These are phyloP conservation scores for Rosa persica DNA, from an alignment of 306 rosid species.

Conservation along the genomic window DNA sequence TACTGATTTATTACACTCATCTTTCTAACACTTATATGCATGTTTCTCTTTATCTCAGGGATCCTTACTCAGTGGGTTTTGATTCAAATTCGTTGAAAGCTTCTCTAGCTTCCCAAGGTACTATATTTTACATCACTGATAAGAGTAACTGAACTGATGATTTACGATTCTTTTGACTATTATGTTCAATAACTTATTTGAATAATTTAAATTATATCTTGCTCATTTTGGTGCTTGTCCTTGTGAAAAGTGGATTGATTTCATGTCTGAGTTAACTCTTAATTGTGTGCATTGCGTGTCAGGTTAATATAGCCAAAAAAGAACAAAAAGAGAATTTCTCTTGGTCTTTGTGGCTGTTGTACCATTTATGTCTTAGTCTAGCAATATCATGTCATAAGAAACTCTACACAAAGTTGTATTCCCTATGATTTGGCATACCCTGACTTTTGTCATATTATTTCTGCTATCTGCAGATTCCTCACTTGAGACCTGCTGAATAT, in stretches of 20 bases:
- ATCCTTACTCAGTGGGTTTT: background rate
- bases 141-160: background rate
- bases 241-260: background rate
- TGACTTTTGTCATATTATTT: too few species aligned
- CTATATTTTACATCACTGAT: background rate
- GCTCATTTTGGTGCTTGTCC: background rate
- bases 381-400: too few species aligned
- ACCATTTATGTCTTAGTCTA: too few species aligned
- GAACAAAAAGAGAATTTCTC: background rate
- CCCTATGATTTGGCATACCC: too few species aligned
- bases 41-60: background rate
- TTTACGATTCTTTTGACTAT: background rate
- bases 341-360: too few species aligned
- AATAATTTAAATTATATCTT: background rate
- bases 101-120: slow-evolving; percentile 2
- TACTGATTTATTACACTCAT: too few species aligned
- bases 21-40: background rate
- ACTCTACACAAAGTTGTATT: too few species aligned
- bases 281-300: background rate
- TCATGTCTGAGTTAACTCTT: background rate
- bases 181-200: background rate
- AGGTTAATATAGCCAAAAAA: too few species aligned
- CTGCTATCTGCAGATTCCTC: too few species aligned
- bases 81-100: slow-evolving; percentile 3
- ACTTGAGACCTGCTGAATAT: too few species aligned